These are phyloP conservation scores for Suillus sp. DNA, from an alignment of 768 basidiomycete genomes.

Conservation along the genomic window DNA sequence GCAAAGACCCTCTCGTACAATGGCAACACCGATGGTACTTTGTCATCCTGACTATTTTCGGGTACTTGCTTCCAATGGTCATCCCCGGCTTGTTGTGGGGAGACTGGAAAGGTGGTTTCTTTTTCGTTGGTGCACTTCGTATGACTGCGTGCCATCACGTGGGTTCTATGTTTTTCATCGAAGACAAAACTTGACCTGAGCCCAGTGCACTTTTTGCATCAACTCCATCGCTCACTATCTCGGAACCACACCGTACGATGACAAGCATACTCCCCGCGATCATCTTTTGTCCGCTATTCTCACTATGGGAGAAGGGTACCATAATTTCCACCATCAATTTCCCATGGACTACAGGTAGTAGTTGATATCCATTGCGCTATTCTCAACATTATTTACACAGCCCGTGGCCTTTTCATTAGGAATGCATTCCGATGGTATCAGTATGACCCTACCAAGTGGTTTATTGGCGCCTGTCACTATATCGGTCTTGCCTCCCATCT, in stretches of 20 bases:
- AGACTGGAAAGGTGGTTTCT: constrained; percentile 79
- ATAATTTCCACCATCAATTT: constrained; percentile 87
- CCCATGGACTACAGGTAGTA: constrained; percentile 62
- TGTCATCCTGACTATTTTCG: constrained; percentile 60
- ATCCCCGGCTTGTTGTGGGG: constrained; percentile 73
- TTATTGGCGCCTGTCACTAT: constrained; percentile 66
- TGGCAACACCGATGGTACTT: constrained; percentile 83
- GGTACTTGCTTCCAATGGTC: constrained; percentile 64
- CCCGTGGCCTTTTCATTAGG: constrained; percentile 29
- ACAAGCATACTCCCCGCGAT: constrained; percentile 75
- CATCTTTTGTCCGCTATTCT: constrained; percentile 80
- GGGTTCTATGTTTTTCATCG: constrained; percentile 32
- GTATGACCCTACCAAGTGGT: constrained; percentile 76
- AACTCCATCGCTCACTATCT: constrained; percentile 89
- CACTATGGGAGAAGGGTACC: constrained; percentile 72
- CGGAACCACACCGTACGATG: constrained; percentile 80
- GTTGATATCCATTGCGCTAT: neutral
- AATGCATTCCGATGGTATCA: constrained; percentile 78
- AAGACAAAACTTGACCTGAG: constrained; percentile 13
- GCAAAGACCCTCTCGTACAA: constrained; percentile 66
- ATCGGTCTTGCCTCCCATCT: constrained; percentile 78
- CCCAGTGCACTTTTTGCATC: constrained; percentile 84
- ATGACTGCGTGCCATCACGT: constrained; percentile 82
- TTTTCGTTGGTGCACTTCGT: constrained; percentile 70
- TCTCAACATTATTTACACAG: constrained; percentile 15